phyloP scores from a whole-genome alignment of 202 grass and related monocot species.

The Tripidium arundinaceum region DNA sequence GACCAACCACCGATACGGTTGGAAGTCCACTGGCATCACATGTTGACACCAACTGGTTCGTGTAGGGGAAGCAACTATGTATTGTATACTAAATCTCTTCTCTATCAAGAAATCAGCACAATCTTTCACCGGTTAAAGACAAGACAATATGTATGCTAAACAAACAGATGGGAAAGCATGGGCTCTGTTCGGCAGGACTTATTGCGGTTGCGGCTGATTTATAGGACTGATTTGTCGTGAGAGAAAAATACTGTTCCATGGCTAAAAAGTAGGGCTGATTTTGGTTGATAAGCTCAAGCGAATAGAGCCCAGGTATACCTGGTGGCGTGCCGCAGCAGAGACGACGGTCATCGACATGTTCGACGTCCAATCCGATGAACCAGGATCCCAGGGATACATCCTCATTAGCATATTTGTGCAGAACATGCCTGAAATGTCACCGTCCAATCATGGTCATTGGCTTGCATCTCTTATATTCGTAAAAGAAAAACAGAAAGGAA shows the following conservation, averaged over 20 bases:
- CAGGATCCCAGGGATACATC: constrained; percentile 82
- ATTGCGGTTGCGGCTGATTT: too few species aligned
- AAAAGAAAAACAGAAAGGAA: not conserved
- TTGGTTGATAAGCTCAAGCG: too few species aligned
- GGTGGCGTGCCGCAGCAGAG: constrained; percentile 75
- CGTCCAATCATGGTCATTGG: constrained; percentile 17
- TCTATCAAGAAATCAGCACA: too few species aligned
- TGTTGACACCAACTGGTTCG: not conserved
- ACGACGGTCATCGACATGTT: constrained; percentile 68
- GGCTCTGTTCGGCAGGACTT: too few species aligned
- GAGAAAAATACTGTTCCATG: too few species aligned
- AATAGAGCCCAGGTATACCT: constrained; percentile 30
- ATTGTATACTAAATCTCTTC: not conserved
- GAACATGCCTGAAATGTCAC: constrained; percentile 65
- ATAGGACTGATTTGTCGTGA: too few species aligned
- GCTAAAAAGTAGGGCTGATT: too few species aligned
- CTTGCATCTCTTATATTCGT: not conserved
- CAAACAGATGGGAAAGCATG: not conserved
- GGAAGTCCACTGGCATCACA: not conserved
- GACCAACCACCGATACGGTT: not conserved
- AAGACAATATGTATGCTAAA: not conserved
- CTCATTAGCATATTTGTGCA: constrained; percentile 94
- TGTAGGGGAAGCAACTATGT: not conserved
- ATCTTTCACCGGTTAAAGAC: too few species aligned
- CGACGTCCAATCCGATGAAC: constrained; percentile 81